Base-by-base conservation (phyloP, 1,139 yeast genomes). In the Arxiozyma telluris region DNA sequence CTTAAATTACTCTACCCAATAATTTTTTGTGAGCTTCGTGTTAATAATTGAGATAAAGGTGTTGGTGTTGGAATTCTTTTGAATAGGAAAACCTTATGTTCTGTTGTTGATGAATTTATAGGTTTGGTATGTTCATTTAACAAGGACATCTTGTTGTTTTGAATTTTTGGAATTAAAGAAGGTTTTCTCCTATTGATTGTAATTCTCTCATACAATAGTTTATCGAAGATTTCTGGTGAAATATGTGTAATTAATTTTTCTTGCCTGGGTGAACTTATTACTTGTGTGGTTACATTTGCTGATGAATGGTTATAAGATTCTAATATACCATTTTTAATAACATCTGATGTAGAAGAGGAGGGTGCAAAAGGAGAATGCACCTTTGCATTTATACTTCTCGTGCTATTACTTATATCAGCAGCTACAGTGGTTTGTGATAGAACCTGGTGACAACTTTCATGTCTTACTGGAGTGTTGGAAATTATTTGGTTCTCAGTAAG, bases 61-160 rank as follows among this genome's bases (percentile, higher is more conserved):
- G 66, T 64, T 4, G 67, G 66, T 23, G 54, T 58, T 49, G 51
- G 51, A 11, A 60, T 50, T 39, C 55, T 53, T 46, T 46, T 45
- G 15, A 30, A 15, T 18, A 46, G 20, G 21, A n/a, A 46, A 1
- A 15, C 20, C 17, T 15, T 45, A 9, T 23, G 47, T n/a, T 12
- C 23, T 4, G 25, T 34, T 12, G 18, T 22, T n/a, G 48, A 18
- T 11, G 15, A 39, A 39, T 27, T 42, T 38, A 48, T 30, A 20
- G 44, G 34, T 43, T 22, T 30, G 5, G 44, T 25, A 22, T 8
- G 27, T 23, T 21, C 20, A 17, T 21, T 12, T 44, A 9, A n/a
- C 34, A 44, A n/a, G 12, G 7, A 12, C 3, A 30, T 7, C 17
- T 7, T 39, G 30, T 17, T n/a, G 11, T 27, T 7, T 23, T 25